These are phyloP conservation scores for Xylaria sp. DNA, from an alignment of 2,329 filamentous ascomycete species.

Conservation along the genomic window DNA sequence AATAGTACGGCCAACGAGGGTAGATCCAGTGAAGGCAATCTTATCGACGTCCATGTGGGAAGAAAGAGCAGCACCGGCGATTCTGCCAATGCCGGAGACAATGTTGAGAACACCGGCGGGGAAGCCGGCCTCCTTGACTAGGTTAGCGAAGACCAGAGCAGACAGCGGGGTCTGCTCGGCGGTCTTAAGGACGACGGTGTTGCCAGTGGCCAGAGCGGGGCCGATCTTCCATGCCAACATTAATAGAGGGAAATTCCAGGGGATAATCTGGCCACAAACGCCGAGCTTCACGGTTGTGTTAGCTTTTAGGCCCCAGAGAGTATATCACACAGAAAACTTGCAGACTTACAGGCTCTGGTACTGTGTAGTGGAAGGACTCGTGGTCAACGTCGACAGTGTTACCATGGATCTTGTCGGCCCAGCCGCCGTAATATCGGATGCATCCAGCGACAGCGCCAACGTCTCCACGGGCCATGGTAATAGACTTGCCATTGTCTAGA, in stretches of 20 bases:
- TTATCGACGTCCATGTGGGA: conserved; percentile 85
- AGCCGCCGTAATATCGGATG: conserved; percentile 88
- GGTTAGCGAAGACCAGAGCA: conserved; percentile 70
- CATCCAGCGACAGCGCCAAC: conserved; percentile 73
- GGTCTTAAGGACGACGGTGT: conserved; percentile 78
- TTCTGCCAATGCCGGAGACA: conserved; percentile 80
- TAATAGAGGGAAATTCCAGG: conserved; percentile 87
- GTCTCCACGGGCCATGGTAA: conserved; percentile 80
- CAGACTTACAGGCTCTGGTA: conserved; percentile 73
- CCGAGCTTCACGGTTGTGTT: conserved; percentile 43
- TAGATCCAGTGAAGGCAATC: conserved; percentile 84
- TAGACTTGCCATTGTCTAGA: conserved; percentile 87
- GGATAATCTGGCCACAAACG: conserved; percentile 83
- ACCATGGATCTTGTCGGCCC: conserved; percentile 91
- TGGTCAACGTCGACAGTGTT: conserved; percentile 83
- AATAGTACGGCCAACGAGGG: conserved; percentile 76
- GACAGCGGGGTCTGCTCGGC: conserved; percentile 81
- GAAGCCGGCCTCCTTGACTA: conserved; percentile 81
- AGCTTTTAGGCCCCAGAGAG: neutral
- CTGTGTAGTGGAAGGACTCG: conserved; percentile 86
- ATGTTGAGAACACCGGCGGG: conserved; percentile 81
- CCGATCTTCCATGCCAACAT: conserved; percentile 88
- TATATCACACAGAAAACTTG: neutral
- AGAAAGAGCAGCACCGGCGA: conserved; percentile 79
- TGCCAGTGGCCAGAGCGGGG: conserved; percentile 77